Evolutionary conservation across 768 basidiomycete species (phyloP), one percentile per base, ranked within the genome.

Genomic region (Rhizopogon vulgaris): DNA sequence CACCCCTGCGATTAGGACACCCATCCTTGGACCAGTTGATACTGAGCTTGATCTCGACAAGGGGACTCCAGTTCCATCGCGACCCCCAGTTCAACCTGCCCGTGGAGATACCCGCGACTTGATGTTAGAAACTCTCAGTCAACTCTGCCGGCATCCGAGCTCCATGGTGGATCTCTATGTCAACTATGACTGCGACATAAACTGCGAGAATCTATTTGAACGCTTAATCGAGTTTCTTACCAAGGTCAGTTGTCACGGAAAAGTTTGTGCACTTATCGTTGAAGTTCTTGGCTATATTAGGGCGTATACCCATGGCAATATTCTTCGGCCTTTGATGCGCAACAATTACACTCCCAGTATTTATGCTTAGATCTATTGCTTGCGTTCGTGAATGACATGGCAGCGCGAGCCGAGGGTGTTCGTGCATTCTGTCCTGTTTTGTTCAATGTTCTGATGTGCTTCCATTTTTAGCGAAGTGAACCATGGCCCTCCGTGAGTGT

Each of bases 101-200:
- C 81, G 85, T 11, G 90, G 87, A 28, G 91, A 94, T 69, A 90
- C 86, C 8, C 81, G 93, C 22, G 90, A 95, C 62, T 72, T 98
- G 51, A 84, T 98, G 61, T 72, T 99, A 53, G 95, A 97, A 67
- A 88, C 88, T 4, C 72, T 98, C 24, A 79, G 79, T 49, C 86
- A 90, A 49, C 80, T 94, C 40, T 85, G 90, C 14, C 77, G 87
- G 3, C 83, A 88, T 60, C 82, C 90, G 2, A 90, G 85, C 63
- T 94, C 95, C 72, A 92, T 96, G 88, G 90, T 95, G 41, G 93
- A 98, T 61, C 73, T 96, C 12, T 99, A 92, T 72, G 78, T 84
- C 50, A 99, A 98, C 67, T 99, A 97, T 67, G 96, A 99, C 64
- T 97, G 94, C 62, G 93, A 96, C 62, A 83, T 88, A 57, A 95